These are phyloP conservation scores for Cyamopsis tetragonoloba DNA, from an alignment of 306 rosid genomes.

Conservation along the genomic window DNA sequence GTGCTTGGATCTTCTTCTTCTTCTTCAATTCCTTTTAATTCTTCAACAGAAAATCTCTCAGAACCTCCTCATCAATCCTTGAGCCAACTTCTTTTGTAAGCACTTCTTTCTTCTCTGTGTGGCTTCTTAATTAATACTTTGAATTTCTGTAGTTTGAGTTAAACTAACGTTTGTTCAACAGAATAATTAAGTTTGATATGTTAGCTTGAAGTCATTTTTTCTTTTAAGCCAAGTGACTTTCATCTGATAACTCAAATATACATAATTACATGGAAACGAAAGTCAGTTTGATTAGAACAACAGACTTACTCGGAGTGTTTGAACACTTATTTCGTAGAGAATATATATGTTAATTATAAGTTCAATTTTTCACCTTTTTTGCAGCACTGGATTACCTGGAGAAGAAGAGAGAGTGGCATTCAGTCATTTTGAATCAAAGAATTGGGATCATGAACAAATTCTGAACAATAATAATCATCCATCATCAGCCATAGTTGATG, in stretches of 20 bases:
- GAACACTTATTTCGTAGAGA: too few species aligned
- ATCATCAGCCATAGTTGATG: slow-evolving; percentile 34
- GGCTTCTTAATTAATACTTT: not conserved
- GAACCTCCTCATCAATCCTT: slow-evolving; percentile 55
- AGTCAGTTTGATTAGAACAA: too few species aligned
- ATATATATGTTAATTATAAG: too few species aligned
- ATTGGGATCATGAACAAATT: slow-evolving; percentile 47
- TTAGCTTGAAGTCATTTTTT: too few species aligned
- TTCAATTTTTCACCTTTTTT: too few species aligned
- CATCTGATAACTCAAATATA: too few species aligned
- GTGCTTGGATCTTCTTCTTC: slow-evolving; percentile 70
- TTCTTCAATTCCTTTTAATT: slow-evolving; percentile 53
- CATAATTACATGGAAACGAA: too few species aligned
- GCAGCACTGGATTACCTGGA: slow-evolving; percentile 60
- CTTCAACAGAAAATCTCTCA: slow-evolving; percentile 41
- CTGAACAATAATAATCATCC: slow-evolving; percentile 34
- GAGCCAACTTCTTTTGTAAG: slow-evolving; percentile 72
- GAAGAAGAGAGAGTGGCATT: slow-evolving; percentile 52
- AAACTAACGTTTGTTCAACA: too few species aligned
- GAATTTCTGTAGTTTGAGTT: too few species aligned
- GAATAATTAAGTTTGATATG: too few species aligned
- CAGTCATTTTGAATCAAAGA: slow-evolving; percentile 46
- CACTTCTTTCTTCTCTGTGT: slow-evolving; percentile 8
- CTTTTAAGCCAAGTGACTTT: too few species aligned
- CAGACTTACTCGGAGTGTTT: too few species aligned